Evolutionary conservation across 2,329 filamentous ascomycete genomes (phyloP), one percentile per base, ranked within the genome.

Genomic region (Zymoseptoria passerinii): DNA sequence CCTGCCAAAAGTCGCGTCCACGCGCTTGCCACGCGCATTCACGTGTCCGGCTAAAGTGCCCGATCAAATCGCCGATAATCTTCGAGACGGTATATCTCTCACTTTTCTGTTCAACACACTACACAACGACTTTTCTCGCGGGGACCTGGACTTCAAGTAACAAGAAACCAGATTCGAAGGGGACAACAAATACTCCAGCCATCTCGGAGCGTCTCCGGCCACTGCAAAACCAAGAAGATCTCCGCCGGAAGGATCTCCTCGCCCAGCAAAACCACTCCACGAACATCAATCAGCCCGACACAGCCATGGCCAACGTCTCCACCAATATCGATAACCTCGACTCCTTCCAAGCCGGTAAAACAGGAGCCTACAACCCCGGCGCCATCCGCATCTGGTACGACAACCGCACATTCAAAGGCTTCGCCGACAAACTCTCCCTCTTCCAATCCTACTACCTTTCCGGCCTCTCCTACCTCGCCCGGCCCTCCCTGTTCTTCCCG

Each of bases 301-400:
- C 35, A 13, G 5, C n/a, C 49, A 51, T 53, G 20, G 28, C 18
- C 51, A 53, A 44, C 35, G 35, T 44, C 35, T n/a, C 35, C 13
- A 44, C 35, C 35, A 44, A 44, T 5, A 44, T 44, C 35, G n/a
- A 44, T 0, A 52, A 62, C 40, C 66, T 68, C 28, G 62, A 63
- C 52, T 55, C 55, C 7, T 70, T 69, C 59, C 61, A 68, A 27
- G 60, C 66, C 16, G 60, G 63, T 16, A 63, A 55, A 40, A 61
- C 64, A 8, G 68, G 66, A n/a, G 58, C 48, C 27, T 66, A 71
- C 55, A 64, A 72, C 52, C 67, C 68, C 3, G 70, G 70, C 49
- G 59, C 63, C 28, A 61, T 72, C 27, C 61, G 67, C 23, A 68
- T 72, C 50, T 68, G 71, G 57, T 72, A 68, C 63, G 70, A 72